These are phyloP conservation scores for Nissolia schottii DNA, from an alignment of 306 rosid genomes.

Conservation along the genomic window DNA sequence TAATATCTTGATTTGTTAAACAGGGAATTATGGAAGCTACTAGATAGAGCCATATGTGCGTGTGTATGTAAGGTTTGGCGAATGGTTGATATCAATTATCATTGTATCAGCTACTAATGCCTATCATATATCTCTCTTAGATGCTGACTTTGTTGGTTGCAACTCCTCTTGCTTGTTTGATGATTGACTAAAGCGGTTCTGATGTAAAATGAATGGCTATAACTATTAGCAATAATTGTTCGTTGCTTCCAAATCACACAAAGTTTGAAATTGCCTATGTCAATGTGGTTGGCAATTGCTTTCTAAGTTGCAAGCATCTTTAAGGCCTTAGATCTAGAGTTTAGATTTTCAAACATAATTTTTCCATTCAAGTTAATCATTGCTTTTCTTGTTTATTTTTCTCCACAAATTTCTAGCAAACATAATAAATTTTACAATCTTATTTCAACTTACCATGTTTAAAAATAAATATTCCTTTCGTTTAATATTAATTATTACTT, in stretches of 20 bases:
- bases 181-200: background rate
- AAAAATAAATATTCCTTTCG: no score
- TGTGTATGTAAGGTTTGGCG: background rate
- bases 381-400: background rate
- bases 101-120: background rate
- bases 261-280: slow-evolving; percentile 1
- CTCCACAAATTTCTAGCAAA: background rate
- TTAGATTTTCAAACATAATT: background rate
- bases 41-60: slow-evolving; percentile 6
- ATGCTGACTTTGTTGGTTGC: slow-evolving; percentile 7
- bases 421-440: no score
- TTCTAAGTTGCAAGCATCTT: background rate
- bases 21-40: slow-evolving; percentile 12
- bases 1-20: slow-evolving; percentile 14
- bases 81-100: background rate
- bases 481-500: no score
- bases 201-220: background rate
- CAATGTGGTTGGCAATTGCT: slow-evolving; percentile 11
- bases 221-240: slow-evolving; percentile 20
- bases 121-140: background rate
- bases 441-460: no score
- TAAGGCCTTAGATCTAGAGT: background rate
- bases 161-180: slow-evolving; percentile 14
- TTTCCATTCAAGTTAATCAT: no score
- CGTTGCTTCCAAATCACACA: slow-evolving; percentile 28